phyloP scores from a whole-genome alignment of 176 grass and related monocot species.

The Aechmea fasciata region DNA sequence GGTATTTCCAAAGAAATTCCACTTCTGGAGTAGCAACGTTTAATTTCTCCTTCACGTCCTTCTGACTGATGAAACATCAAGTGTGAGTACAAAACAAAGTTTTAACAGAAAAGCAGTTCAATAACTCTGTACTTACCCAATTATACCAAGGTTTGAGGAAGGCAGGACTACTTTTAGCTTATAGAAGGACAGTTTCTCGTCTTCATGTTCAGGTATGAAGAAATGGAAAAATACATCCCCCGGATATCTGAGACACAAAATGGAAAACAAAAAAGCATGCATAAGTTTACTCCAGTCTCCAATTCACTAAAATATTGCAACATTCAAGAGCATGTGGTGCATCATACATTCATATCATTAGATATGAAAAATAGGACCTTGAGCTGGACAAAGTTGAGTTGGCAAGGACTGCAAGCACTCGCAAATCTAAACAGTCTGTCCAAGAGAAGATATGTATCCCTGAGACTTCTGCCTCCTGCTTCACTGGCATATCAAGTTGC shows the following conservation, averaged over 20 bases:
- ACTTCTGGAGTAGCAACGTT: conserved; percentile 47
- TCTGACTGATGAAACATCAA: conserved; percentile 47
- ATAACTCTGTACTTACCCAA: conserved; percentile 38
- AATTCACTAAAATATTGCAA: background rate
- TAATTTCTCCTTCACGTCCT: conserved; percentile 53
- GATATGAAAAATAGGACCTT: conserved; percentile 39
- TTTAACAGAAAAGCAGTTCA: background rate
- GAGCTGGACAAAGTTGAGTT: conserved; percentile 73
- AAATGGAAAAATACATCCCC: conserved; percentile 65
- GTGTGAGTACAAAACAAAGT: conserved; percentile 8
- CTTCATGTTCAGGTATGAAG: conserved; percentile 55
- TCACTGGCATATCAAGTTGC: background rate
- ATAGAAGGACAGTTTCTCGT: conserved; percentile 41
- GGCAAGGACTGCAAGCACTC: conserved; percentile 47
- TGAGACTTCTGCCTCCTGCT: conserved; percentile 19
- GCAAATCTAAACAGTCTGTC: conserved; percentile 65
- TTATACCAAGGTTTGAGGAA: conserved; percentile 60
- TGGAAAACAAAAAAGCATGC: background rate
- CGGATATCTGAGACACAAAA: conserved; percentile 54
- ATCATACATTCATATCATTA: background rate
- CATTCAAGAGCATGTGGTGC: background rate
- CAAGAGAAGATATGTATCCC: conserved; percentile 58
- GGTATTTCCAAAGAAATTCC: conserved; percentile 40
- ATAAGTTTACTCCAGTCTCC: background rate
- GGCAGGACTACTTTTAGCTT: conserved; percentile 79